phyloP scores from a whole-genome alignment of 2,329 filamentous ascomycete species.

The Fusarium subglutinans region DNA sequence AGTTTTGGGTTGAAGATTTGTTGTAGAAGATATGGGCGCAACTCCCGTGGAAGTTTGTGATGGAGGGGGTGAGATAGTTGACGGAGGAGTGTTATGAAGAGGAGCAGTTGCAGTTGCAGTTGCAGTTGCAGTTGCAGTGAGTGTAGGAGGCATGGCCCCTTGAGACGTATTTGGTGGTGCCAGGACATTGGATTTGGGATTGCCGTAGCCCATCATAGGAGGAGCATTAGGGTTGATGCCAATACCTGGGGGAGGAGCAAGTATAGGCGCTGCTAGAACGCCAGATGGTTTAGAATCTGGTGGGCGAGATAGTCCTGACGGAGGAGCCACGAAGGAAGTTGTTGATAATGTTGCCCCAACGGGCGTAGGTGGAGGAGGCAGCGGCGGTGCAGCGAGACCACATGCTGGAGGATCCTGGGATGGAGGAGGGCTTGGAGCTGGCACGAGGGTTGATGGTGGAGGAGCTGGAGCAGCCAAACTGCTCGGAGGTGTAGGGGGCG shows the following conservation, averaged over 20 bases:
- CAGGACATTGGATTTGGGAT: slow-evolving; percentile 55
- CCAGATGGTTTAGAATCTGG: slow-evolving; percentile 43
- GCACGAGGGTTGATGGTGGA: slow-evolving; percentile 12
- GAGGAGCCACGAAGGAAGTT: slow-evolving; percentile 28
- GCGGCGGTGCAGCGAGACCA: slow-evolving; percentile 36
- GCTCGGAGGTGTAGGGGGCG: slow-evolving; percentile 28
- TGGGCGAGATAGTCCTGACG: slow-evolving; percentile 37
- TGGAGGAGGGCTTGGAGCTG: slow-evolving; percentile 21
- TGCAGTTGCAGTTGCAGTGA: slow-evolving; percentile 14
- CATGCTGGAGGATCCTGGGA: slow-evolving; percentile 25
- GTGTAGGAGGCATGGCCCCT: slow-evolving; percentile 29
- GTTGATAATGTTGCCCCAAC: slow-evolving; percentile 4
- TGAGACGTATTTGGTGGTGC: slow-evolving; percentile 56
- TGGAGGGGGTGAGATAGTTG: not conserved
- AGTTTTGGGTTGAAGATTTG: slow-evolving; percentile 12
- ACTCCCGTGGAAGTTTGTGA: not conserved
- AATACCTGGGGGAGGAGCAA: slow-evolving; percentile 49
- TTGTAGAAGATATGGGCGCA: not conserved
- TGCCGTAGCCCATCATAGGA: slow-evolving; percentile 43
- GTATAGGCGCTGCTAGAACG: slow-evolving; percentile 51
- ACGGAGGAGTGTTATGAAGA: slow-evolving; percentile 22
- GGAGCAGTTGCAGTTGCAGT: slow-evolving; percentile 25
- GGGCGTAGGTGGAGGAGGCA: slow-evolving; percentile 7
- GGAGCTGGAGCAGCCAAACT: slow-evolving; percentile 32
- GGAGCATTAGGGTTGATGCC: slow-evolving; percentile 34